Percentiles rank a stretch among this genome's conserved stretches.
Evolutionary conservation across 1,284 basidiomycete genomes (phyloP).

Genomic region (Malassezia sp.): DNA sequence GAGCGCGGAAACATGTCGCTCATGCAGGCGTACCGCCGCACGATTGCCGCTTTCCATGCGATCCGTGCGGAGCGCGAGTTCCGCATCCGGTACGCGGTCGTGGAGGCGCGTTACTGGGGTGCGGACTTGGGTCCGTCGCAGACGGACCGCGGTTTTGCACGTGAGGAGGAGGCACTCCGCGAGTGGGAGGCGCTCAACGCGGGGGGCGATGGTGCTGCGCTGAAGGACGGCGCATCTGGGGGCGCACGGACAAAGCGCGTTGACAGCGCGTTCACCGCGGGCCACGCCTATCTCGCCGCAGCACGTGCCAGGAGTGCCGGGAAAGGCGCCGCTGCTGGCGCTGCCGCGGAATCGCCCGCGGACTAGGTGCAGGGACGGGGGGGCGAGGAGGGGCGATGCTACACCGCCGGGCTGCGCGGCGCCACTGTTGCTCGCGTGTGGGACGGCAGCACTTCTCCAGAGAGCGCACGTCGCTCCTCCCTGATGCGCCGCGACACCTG

Average conservation of each 20-base stretch:
- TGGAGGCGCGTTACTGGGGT: constrained; percentile 70
- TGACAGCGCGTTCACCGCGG: constrained; percentile 2
- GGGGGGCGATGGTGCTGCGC: constrained; percentile 1
- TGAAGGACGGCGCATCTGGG: background rate
- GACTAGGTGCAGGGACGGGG: too few species aligned
- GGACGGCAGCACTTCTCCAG: too few species aligned
- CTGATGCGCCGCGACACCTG: too few species aligned
- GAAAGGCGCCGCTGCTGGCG: too few species aligned
- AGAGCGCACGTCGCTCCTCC: too few species aligned
- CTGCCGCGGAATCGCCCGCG: too few species aligned
- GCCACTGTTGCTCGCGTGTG: too few species aligned
- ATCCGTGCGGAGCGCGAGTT: constrained; percentile 57
- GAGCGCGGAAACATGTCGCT: constrained; percentile 58
- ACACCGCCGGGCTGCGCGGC: too few species aligned
- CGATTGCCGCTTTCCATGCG: constrained; percentile 30
- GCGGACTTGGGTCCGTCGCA: constrained; percentile 54
- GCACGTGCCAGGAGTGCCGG: too few species aligned
- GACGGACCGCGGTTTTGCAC: constrained; percentile 32
- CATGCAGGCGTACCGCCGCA: constrained; percentile 61
- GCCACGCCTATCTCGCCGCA: constrained; percentile 10
- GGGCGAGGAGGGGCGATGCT: too few species aligned
- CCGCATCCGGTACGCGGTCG: constrained; percentile 61
- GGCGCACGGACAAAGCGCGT: constrained; percentile 7
- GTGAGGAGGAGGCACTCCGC: constrained; percentile 30
- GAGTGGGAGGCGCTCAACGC: constrained; percentile 28